Base-by-base conservation (phyloP, 371 early-diverging fungal genomes). In the Catenaria anguillulae region DNA sequence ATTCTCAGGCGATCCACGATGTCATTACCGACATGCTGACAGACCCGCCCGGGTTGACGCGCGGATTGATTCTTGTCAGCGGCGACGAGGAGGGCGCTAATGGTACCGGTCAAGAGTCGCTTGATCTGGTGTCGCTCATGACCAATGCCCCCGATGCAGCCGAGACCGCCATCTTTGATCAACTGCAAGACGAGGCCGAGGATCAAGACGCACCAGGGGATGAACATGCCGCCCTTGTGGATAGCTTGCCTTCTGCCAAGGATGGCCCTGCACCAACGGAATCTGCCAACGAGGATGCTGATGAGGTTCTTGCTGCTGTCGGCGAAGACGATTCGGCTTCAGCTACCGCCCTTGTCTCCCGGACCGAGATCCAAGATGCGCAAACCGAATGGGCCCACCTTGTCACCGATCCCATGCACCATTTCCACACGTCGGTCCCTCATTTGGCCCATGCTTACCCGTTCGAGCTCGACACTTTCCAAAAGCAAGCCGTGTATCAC, bases 391-490 rank as follows among this genome's bases (percentile, higher is more conserved):
- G 95, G 95, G 95, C 95, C 0, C 92, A 93, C 65, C 83, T 87
- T 48, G 83, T 90, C 26, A 84, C 86, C 48, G 76, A 78, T 34
- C 82, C 83, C 2, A 89, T 93, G 67, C 80, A 84, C 48, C 85
- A 93, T 68, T 96, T 93, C 65, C 73, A 88, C 65, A 85, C 87
- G 6, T 43, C 33, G n/a, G 72, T 78, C 33, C 72, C 73, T 4
- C 56, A 63, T 31, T 65, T 71, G 43, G 75, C 78, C 10, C 65
- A 68, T 26, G 68, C 82, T 72, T 97, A 83, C 71, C 87, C 90
- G 3, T 99, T 97, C 67, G 94, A 97, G 72, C 82, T 98, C 56
- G 99, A 99, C 71, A 82, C 83, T n/a, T 99, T 99, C 75, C 99
- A 99, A 72, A 97, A 97, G 71, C 90, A 92, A 56, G 94, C 97